Evolutionary conservation across 345 rosid species (phyloP).

Genomic region (Citrus unshiu): DNA sequence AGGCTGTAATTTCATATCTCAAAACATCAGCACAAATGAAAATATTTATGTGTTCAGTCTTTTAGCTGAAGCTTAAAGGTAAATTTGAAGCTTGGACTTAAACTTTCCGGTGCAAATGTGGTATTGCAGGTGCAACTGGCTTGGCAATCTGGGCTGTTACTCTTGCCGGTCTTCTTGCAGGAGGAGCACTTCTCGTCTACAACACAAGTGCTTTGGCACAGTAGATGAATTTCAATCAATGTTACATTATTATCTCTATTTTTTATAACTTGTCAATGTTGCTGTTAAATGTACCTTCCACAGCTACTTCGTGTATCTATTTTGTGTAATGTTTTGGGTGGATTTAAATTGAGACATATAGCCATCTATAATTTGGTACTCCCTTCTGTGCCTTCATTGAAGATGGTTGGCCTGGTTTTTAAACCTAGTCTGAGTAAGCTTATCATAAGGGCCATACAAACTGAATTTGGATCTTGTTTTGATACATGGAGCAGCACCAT

Average conservation of each 20-base stretch:
- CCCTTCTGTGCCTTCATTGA: not conserved
- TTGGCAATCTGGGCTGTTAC: slow-evolving; percentile 96
- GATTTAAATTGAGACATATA: not conserved
- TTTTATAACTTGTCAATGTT: not conserved
- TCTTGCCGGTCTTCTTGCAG: slow-evolving; percentile 68
- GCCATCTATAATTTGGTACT: not conserved
- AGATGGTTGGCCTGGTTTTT: not conserved
- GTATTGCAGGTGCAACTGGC: slow-evolving; percentile 55
- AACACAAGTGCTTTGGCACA: slow-evolving; percentile 93
- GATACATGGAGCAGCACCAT: not conserved
- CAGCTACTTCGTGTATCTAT: not conserved
- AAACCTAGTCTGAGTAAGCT: too few species aligned
- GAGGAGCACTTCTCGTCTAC: slow-evolving; percentile 93
- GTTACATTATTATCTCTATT: not conserved
- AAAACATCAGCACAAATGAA: not conserved
- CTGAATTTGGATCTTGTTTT: not conserved
- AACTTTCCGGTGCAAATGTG: not conserved
- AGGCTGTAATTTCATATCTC: too few species aligned
- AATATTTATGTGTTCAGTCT: not conserved
- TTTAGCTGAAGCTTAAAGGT: not conserved
- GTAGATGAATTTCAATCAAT: slow-evolving; percentile 25
- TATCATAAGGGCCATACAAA: too few species aligned
- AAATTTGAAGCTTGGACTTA: not conserved
- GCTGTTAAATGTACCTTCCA: not conserved
- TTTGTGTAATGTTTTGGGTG: slow-evolving; percentile 3